Percentiles rank a stretch among this genome's conserved stretches.
phyloP scores from a whole-genome alignment of 345 rosid species.

The Aethionema arabicum region DNA sequence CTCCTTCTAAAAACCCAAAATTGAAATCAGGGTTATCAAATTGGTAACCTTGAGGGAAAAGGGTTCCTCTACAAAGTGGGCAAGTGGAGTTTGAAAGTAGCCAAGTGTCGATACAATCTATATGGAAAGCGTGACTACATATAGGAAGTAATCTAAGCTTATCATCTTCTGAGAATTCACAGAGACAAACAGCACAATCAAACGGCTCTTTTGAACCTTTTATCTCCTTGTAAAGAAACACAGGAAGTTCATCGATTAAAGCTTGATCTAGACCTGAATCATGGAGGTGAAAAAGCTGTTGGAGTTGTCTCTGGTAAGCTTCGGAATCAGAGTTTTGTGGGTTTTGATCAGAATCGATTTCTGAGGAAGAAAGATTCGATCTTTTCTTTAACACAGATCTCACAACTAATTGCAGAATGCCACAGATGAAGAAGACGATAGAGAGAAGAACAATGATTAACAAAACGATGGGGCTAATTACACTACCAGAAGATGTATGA shows the following conservation, averaged over 20 bases:
- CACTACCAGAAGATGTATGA: slow-evolving; percentile 35
- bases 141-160: slow-evolving; percentile 76
- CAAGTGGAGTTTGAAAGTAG: slow-evolving; percentile 86
- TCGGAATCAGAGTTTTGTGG: slow-evolving; percentile 63
- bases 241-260: slow-evolving; percentile 78
- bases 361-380: slow-evolving; percentile 48
- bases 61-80: slow-evolving; percentile 85
- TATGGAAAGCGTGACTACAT: slow-evolving; percentile 90
- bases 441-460: slow-evolving; percentile 65
- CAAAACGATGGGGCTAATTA: slow-evolving; percentile 61
- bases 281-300: slow-evolving; percentile 85
- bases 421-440: slow-evolving; percentile 63
- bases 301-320: slow-evolving; percentile 76
- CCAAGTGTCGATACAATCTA: slow-evolving; percentile 92
- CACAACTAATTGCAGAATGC: slow-evolving; percentile 64
- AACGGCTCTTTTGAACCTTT: slow-evolving; percentile 76
- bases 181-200: slow-evolving; percentile 88
- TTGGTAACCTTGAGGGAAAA: slow-evolving; percentile 46
- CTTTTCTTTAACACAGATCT: slow-evolving; percentile 57
- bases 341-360: slow-evolving; percentile 49
- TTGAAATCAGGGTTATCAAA: slow-evolving; percentile 61
- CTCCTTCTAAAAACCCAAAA: slow-evolving; percentile 52
- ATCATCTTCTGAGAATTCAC: slow-evolving; percentile 68
- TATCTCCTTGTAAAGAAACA: slow-evolving; percentile 68
- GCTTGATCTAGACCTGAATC: slow-evolving; percentile 95